Base-by-base conservation (phyloP, 1,284 basidiomycete species). In the Inonotus obliquus region DNA sequence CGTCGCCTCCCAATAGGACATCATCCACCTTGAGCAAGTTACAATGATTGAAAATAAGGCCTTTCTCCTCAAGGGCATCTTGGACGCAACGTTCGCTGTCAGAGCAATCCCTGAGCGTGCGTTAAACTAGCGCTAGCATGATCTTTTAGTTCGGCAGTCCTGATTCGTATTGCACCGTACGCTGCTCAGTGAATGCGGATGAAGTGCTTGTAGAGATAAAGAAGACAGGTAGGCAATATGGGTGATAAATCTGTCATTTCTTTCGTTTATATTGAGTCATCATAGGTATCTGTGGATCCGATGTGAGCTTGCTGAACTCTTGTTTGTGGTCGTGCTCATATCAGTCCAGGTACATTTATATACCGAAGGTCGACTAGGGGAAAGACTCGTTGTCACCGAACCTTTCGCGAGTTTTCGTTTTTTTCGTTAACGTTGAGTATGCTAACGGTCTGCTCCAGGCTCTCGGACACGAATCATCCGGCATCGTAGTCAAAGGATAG, bases 191-290 rank as follows among this genome's bases (percentile, higher is more conserved):
- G 64, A 79, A 79, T 21, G 82, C 82, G 55, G 80, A 91, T 69
- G 89, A 97, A 68, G 94, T 96, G 45, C 84, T 98, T 27, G 85
- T 98, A 49, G 84, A 92, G 69, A 88, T 98, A 55, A 94, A 94
- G 76, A 95, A 96, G 76, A 95, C 94, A 23, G 92, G 91, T 87
- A 64, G 63, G 82, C 71, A 41, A 2, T 7, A 6, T n/a, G 32
- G 13, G 23, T n/a, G n/a, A 5, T 25, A 4, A 45, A 35, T 35
- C 2, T 11, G 1, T 54, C 29, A 13, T 21, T 41, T 60, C 21
- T 17, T 23, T 41, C n/a, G 23, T 59, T 37, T 14, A 27, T 47
- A 49, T 3, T 2, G n/a, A 13, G 3, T 21, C 1, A 54, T 1
- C 54, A 39, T 66, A 93, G 92, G 92, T 61, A 92, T 96, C 65